Evolutionary conservation across 2,329 filamentous ascomycete genomes (phyloP).

Genomic region (Colletotrichum zoysiae): DNA sequence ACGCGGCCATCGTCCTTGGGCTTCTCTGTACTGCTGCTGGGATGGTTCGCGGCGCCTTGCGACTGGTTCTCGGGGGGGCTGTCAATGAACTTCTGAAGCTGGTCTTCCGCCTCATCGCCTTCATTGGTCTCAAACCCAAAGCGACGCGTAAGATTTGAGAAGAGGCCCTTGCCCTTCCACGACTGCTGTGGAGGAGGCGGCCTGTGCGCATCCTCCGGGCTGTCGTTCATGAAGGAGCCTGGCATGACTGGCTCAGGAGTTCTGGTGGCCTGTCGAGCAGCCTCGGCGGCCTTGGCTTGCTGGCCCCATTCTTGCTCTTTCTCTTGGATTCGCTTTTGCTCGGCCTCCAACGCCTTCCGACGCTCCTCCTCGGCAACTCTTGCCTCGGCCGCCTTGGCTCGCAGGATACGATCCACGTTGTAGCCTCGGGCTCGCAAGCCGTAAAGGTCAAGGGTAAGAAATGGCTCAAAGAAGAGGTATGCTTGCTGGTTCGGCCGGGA

Average conservation of each 20-base stretch:
- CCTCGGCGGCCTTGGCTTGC: constrained; percentile 57
- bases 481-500: constrained; percentile 88
- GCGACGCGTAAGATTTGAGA: constrained; percentile 75
- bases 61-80: constrained; percentile 45
- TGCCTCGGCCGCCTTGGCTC: constrained; percentile 88
- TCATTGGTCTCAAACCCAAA: constrained; percentile 73
- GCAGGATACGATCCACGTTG: constrained; percentile 94
- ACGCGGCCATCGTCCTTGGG: constrained; percentile 64
- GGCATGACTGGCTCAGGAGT: constrained; percentile 73
- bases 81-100: constrained; percentile 61
- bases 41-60: constrained; percentile 21
- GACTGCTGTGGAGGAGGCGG: constrained; percentile 49
- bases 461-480: constrained; percentile 89
- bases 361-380: constrained; percentile 87
- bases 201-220: constrained; percentile 63
- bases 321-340: constrained; percentile 75
- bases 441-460: constrained; percentile 86
- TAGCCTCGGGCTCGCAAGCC: constrained; percentile 89
- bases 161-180: constrained; percentile 68
- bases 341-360: constrained; percentile 78
- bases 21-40: constrained; percentile 36
- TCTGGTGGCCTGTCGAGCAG: constrained; percentile 54
- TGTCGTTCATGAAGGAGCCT: constrained; percentile 76
- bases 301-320: constrained; percentile 60
- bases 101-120: constrained; percentile 56